phyloP scores from a whole-genome alignment of 1,139 yeast genomes.

The Meyerozyma athensensis region DNA sequence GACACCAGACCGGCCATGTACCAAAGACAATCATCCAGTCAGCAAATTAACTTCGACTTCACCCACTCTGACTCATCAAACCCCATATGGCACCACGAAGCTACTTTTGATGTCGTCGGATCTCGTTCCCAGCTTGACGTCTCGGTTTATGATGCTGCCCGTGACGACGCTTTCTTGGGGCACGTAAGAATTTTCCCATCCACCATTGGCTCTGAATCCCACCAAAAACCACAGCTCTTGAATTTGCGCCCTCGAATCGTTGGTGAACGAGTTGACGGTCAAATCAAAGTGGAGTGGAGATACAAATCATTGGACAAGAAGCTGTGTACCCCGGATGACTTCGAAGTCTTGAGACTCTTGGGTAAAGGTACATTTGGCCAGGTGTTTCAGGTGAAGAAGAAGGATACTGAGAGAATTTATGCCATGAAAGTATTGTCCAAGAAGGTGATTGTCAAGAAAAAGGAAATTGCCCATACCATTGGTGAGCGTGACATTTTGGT shows the following conservation, averaged over 20 bases:
- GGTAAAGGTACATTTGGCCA: conserved; percentile 98
- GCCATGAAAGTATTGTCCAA: conserved; percentile 96
- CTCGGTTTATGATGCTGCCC: conserved; percentile 78
- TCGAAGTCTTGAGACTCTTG: conserved; percentile 79
- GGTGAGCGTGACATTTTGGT: conserved; percentile 94
- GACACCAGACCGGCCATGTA: conserved; percentile 42
- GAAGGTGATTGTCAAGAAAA: conserved; percentile 91
- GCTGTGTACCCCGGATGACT: conserved; percentile 89
- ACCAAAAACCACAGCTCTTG: conserved; percentile 61
- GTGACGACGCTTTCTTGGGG: conserved; percentile 82
- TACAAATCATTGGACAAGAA: conserved; percentile 64
- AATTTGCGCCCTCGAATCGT: conserved; percentile 66
- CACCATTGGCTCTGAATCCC: conserved; percentile 38
- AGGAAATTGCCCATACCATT: conserved; percentile 95
- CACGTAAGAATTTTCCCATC: conserved; percentile 72
- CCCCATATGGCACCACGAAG: conserved; percentile 88
- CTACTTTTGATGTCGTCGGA: conserved; percentile 87
- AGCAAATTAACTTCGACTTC: conserved; percentile 38
- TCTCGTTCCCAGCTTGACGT: conserved; percentile 78
- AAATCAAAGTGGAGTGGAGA: conserved; percentile 68
- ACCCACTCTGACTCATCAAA: conserved; percentile 41
- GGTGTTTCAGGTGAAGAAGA: conserved; percentile 90
- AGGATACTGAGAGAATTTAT: conserved; percentile 82
- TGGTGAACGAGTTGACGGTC: conserved; percentile 76
- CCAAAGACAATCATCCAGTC: conserved; percentile 64